Conservation (phyloP, 768 basidiomycete species). For the Xerocomus potaroensis region DNA sequence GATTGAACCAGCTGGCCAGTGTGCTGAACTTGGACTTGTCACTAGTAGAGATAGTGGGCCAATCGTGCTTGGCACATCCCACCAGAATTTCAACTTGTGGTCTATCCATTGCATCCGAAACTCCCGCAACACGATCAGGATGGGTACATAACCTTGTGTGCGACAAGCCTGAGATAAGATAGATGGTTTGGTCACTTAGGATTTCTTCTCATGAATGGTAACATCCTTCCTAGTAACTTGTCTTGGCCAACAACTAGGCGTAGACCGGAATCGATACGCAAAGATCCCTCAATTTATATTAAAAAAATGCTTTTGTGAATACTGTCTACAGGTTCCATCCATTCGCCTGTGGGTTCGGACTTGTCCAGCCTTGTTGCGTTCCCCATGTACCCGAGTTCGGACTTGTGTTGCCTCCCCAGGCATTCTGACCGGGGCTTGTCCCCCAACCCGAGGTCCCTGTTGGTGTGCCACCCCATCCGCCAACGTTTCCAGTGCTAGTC, state of each 20-base stretch:
- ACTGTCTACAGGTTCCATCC: conserved; percentile 45
- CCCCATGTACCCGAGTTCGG: conserved; percentile 28
- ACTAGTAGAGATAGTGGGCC: too few relatives aligned
- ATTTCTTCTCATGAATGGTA: too few relatives aligned
- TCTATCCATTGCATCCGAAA: too few relatives aligned
- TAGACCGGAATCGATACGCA: background rate
- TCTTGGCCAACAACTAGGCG: background rate
- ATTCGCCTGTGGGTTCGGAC: conserved; percentile 44
- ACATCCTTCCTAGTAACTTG: background rate
- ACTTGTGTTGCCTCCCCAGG: conserved; percentile 37
- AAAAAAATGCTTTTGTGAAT: background rate
- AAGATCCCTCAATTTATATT: background rate
- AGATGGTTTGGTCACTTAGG: too few relatives aligned
- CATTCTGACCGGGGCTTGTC: conserved; percentile 30
- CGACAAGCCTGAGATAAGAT: too few relatives aligned
- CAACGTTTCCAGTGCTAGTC: conserved; percentile 15
- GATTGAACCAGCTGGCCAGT: too few relatives aligned
- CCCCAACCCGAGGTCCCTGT: conserved; percentile 27
- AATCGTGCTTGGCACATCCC: too few relatives aligned
- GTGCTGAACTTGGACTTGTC: too few relatives aligned
- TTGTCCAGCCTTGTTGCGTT: conserved; percentile 46
- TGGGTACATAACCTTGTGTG: too few relatives aligned
- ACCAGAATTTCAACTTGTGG: too few relatives aligned
- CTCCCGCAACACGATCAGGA: too few relatives aligned
- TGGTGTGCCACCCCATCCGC: conserved; percentile 31